Evolutionary conservation across 2,329 filamentous ascomycete genomes (phyloP), one percentile per base, ranked within the genome.

Genomic region (Alternaria arbusti): DNA sequence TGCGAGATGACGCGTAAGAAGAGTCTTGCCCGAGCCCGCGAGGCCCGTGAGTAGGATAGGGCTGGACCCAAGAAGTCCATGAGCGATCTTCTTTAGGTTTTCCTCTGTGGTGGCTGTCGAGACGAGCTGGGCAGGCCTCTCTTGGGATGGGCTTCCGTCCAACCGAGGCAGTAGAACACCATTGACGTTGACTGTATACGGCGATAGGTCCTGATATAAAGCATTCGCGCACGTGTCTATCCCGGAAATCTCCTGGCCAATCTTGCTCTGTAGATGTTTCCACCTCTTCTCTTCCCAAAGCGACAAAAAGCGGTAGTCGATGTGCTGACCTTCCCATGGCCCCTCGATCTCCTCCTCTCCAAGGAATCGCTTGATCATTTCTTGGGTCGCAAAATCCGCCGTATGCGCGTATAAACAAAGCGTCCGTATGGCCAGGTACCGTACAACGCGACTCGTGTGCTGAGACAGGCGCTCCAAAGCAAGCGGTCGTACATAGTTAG

Each of bases 21-120:
- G 89, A 0, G 96, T 97, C 83, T 99, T 99, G 54, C 96, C 96
- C 30, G 91, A 91, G 20, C 96, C 95, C 8, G 95, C 88, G 13
- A 92, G 84, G 1, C 96, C 96, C 66, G 93, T 88, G 5, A 99
- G 85, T 20, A 99, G 84, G 36, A 97, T 85, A 0, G 96, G 93
- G 1, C 89, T 88, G 1, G 87, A 78, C 5, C 84, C 84, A 47
- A 91, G 89, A 28, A 99, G 83, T 50, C 90, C 86, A 26, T 81
- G 80, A 3, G 92, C 91, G 59, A 98, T 86, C 11, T 79, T 84
- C 72, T 88, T 87, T 40, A 97, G 83, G 69, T 98, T 99, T 10
- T 78, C 78, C 30, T 86, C 81, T 0, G 94, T 93, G 0, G 93
- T 97, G 0, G 85, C 76, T 0, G 94, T 97, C 63, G 87, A 83